A percentile compares a stretch with the other conserved stretches of the same genome.
Conservation (phyloP, 2,329 filamentous ascomycete species). For the Samsoniella hepiali region DNA sequence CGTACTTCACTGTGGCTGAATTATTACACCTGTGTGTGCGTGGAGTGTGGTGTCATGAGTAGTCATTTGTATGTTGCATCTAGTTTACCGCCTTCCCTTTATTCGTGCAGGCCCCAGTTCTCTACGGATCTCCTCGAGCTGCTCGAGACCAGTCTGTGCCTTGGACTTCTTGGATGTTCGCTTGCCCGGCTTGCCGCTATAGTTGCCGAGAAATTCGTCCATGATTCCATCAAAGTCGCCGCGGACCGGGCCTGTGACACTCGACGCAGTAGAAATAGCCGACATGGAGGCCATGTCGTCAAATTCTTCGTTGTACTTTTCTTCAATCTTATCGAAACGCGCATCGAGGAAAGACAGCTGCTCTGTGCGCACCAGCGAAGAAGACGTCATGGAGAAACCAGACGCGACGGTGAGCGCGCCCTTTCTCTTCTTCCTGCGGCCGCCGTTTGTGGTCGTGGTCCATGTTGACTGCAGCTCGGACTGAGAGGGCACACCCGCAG, state of each 20-base stretch:
- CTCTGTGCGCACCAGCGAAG: constrained; percentile 81
- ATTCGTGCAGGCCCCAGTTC: constrained; percentile 75
- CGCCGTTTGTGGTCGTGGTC: constrained; percentile 75
- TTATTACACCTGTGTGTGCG: not conserved
- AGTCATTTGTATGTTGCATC: constrained; percentile 1
- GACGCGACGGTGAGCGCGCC: constrained; percentile 86
- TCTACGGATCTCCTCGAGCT: constrained; percentile 84
- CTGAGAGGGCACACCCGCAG: constrained; percentile 43
- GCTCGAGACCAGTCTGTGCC: constrained; percentile 75
- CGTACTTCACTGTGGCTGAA: no score
- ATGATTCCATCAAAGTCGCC: constrained; percentile 85
- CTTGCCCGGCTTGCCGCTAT: constrained; percentile 65
- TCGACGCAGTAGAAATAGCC: constrained; percentile 60
- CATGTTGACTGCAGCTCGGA: constrained; percentile 68
- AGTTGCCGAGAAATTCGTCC: constrained; percentile 83
- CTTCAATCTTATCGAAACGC: constrained; percentile 87
- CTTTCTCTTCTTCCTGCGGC: constrained; percentile 89
- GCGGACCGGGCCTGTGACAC: constrained; percentile 64
- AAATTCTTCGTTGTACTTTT: constrained; percentile 59
- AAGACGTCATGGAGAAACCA: constrained; percentile 88
- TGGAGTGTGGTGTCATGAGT: not conserved
- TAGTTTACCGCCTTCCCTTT: constrained; percentile 25
- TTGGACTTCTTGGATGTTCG: constrained; percentile 75
- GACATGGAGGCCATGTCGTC: constrained; percentile 56
- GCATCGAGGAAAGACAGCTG: constrained; percentile 81